Conservation (phyloP, 257 asterid genomes). For the Gentiana dahurica region DNA sequence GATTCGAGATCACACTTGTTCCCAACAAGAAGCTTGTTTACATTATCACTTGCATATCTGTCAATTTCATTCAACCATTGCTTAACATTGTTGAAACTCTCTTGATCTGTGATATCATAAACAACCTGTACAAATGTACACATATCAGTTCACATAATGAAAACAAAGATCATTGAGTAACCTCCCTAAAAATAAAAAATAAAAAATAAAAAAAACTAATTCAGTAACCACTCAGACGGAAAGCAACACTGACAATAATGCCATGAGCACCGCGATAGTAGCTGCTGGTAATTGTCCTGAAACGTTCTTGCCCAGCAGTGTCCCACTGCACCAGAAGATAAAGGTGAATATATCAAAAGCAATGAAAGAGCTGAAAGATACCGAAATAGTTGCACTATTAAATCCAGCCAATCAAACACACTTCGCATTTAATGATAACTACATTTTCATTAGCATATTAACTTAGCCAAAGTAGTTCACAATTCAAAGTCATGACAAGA, state of each 20-base stretch:
- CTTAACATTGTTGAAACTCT: conserved; percentile 82
- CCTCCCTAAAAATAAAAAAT: too few relatives aligned
- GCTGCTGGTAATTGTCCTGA: conserved; percentile 93
- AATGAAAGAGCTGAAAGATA: not conserved
- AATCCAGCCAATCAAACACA: too few relatives aligned
- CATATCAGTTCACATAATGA: not conserved
- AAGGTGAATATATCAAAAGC: not conserved
- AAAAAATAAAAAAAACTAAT: not conserved
- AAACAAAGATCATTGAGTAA: conserved; percentile 2
- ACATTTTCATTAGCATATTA: too few relatives aligned
- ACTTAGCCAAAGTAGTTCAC: too few relatives aligned
- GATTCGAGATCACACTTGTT: conserved; percentile 76
- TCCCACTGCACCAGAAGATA: conserved; percentile 50
- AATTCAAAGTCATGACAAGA: not conserved
- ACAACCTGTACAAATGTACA: conserved; percentile 46
- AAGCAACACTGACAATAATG: conserved; percentile 55
- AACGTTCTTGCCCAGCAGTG: conserved; percentile 96
- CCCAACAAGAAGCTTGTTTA: conserved; percentile 88
- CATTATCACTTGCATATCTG: conserved; percentile 85
- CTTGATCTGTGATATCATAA: conserved; percentile 85
- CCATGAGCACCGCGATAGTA: conserved; percentile 97
- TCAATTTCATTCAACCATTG: conserved; percentile 87
- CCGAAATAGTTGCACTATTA: not conserved
- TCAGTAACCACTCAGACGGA: not conserved
- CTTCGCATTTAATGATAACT: too few relatives aligned